These are phyloP conservation scores for Taxillus chinensis DNA, from an alignment of 164 flowering plant genomes.

Conservation along the genomic window DNA sequence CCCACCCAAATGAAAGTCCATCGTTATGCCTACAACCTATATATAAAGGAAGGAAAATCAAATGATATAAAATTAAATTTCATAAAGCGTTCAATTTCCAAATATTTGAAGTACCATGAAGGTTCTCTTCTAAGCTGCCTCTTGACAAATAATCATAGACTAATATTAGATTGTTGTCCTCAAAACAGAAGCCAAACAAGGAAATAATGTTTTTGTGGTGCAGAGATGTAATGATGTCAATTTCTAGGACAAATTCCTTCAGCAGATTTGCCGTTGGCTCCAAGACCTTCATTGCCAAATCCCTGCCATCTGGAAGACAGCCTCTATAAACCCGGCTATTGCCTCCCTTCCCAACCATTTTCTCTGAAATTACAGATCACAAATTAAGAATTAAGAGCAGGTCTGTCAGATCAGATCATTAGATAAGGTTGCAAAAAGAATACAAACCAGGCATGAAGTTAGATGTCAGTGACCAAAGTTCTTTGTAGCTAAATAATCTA, in stretches of 20 bases:
- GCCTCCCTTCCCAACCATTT: conserved; percentile 89
- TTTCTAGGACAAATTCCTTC: conserved; percentile 65
- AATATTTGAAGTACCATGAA: conserved; percentile 47
- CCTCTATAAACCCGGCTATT: conserved; percentile 82
- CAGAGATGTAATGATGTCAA: conserved; percentile 69
- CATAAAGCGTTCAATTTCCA: not conserved
- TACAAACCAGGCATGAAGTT: conserved; percentile 53
- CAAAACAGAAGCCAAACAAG: conserved; percentile 78
- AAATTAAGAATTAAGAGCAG: not conserved
- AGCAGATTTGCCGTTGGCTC: conserved; percentile 59
- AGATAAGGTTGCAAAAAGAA: not conserved
- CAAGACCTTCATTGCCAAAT: conserved; percentile 79
- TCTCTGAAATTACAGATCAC: conserved; percentile 31
- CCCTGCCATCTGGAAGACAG: conserved; percentile 65
- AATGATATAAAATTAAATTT: not conserved
- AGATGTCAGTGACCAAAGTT: conserved; percentile 62
- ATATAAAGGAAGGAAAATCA: not conserved
- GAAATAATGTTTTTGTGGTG: conserved; percentile 77
- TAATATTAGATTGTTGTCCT: conserved; percentile 54
- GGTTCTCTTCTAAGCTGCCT: conserved; percentile 93
- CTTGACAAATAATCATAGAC: conserved; percentile 73
- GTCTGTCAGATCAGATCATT: not conserved
- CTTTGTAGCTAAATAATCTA: conserved; percentile 56
- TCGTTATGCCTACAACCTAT: conserved; percentile 34
- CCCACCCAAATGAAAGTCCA: conserved; percentile 57